Evolutionary conservation across 169 alveolate species (phyloP).

Genomic region (Theileria parva): DNA sequence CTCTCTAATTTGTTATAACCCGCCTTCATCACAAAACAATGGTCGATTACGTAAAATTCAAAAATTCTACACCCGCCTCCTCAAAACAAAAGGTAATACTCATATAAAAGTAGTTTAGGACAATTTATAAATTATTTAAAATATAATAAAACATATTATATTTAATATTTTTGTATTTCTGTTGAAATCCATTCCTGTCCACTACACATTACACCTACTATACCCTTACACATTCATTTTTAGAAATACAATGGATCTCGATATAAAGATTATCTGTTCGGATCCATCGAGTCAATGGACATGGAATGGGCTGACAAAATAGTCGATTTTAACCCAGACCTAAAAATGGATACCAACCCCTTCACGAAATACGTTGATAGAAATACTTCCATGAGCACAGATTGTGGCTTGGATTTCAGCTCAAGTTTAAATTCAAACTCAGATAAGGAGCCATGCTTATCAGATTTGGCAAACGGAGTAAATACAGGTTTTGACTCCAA

Average conservation of each 20-base stretch:
- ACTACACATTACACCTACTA: background rate
- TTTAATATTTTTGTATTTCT: too few relatives aligned
- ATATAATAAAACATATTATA: background rate
- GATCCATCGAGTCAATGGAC: conserved; percentile 45
- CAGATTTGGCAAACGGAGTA: background rate
- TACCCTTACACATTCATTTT: background rate
- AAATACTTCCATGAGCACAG: conserved; percentile 22
- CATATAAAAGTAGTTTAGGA: background rate
- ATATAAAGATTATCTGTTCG: conserved; percentile 58
- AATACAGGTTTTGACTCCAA: background rate
- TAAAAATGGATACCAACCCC: conserved; percentile 42
- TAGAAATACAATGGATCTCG: conserved; percentile 9
- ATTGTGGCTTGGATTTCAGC: conserved; percentile 14
- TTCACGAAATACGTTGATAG: conserved; percentile 10
- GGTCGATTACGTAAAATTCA: conserved; percentile 16
- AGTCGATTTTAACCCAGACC: conserved; percentile 46
- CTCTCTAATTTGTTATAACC: background rate
- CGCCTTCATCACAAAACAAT: background rate
- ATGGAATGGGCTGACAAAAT: conserved; percentile 64
- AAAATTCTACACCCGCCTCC: conserved; percentile 11
- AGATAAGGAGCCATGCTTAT: background rate
- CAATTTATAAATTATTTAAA: too few relatives aligned
- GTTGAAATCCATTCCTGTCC: background rate
- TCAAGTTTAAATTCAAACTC: conserved; percentile 1
- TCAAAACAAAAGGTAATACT: background rate